phyloP scores from a whole-genome alignment of 495 filamentous ascomycete genomes.

The Articulospora tetracladia region DNA sequence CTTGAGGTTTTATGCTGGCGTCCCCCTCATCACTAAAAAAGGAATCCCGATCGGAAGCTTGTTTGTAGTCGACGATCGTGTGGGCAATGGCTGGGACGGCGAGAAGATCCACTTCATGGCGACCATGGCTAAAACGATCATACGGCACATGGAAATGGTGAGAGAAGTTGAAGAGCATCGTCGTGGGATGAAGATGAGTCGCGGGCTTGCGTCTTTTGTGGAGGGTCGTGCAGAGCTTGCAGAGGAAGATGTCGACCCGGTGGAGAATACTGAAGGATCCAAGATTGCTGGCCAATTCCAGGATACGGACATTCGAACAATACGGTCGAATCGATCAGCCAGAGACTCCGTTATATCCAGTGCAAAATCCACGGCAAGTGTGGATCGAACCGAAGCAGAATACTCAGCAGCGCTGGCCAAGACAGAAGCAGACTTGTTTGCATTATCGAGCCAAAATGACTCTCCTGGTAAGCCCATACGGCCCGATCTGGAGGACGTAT shows the following conservation, averaged over 20 bases:
- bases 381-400: conserved; percentile 15
- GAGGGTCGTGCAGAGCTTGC: conserved; percentile 38
- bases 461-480: neutral
- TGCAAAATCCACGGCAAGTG: conserved; percentile 6
- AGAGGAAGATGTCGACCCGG: conserved; percentile 19
- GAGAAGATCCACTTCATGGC: conserved; percentile 39
- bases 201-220: conserved; percentile 60
- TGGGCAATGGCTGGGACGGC: conserved; percentile 36
- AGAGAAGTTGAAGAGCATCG: conserved; percentile 53
- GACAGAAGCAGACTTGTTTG: conserved; percentile 15
- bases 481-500: neutral
- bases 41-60: conserved; percentile 70
- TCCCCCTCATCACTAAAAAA: conserved; percentile 61
- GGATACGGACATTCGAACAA: conserved; percentile 8
- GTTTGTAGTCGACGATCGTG: conserved; percentile 59
- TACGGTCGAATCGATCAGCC: conserved; percentile 7
- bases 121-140: conserved; percentile 50
- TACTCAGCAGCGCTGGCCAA: conserved; percentile 13
- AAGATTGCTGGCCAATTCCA: conserved; percentile 24
- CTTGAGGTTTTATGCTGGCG: conserved; percentile 59
- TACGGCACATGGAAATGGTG: conserved; percentile 59
- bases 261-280: conserved; percentile 16
- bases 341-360: neutral
- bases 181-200: conserved; percentile 54
- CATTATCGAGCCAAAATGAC: neutral